phyloP scores from a whole-genome alignment of 2,329 filamentous ascomycete species.

The Colletotrichum kahawae region DNA sequence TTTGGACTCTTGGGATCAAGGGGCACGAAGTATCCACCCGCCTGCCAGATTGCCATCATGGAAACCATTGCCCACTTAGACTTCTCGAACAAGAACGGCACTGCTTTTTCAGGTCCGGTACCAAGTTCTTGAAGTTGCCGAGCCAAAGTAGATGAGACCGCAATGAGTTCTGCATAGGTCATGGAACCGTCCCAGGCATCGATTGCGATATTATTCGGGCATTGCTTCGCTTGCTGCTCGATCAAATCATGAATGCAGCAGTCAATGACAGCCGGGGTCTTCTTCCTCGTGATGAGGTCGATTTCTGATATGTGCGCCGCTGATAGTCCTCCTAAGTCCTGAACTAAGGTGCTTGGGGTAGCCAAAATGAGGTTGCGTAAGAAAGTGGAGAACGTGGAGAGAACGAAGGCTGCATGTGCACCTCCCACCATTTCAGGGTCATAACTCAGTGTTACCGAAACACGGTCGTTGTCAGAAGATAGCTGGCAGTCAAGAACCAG shows the following conservation, averaged over 20 bases:
- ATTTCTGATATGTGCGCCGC: background rate
- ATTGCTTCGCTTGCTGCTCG: background rate
- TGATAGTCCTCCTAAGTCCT: background rate
- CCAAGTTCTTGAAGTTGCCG: conserved; percentile 12
- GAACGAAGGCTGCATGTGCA: background rate
- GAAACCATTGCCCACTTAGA: conserved; percentile 2
- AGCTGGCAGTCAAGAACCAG: background rate
- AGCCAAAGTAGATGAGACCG: conserved; percentile 18
- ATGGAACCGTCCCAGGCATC: conserved; percentile 13
- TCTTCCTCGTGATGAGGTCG: background rate
- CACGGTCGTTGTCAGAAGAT: background rate
- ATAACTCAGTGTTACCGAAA: background rate
- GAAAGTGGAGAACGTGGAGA: background rate
- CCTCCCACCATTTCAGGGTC: background rate
- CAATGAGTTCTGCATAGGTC: conserved; percentile 23
- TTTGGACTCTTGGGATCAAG: conserved; percentile 7
- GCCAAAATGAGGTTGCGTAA: background rate
- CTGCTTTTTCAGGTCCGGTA: conserved; percentile 22
- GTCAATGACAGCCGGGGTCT: background rate
- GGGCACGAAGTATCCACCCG: conserved; percentile 1
- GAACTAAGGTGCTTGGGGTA: background rate
- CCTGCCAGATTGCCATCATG: conserved; percentile 12
- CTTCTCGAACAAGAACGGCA: conserved; percentile 3
- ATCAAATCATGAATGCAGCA: background rate
- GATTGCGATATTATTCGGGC: background rate